Evolutionary conservation across 2,329 filamentous ascomycete species (phyloP).

Genomic region (Teratosphaeria pseudoeucalypti): DNA sequence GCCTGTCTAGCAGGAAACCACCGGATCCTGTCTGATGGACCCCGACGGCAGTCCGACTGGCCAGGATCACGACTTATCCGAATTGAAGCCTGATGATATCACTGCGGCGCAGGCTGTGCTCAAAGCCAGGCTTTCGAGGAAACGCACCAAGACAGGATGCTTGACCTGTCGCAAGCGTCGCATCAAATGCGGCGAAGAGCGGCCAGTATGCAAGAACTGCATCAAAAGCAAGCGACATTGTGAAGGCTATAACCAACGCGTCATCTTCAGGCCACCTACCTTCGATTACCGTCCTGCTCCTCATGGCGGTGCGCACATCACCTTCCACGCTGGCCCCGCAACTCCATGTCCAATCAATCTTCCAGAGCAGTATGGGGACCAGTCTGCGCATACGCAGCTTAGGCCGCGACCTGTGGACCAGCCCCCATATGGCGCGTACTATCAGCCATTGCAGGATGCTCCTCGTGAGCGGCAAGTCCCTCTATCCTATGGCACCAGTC

Average conservation of each 20-base stretch:
- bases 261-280: constrained; percentile 67
- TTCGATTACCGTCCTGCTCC: constrained; percentile 44
- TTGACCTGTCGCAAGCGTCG: constrained; percentile 86
- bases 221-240: constrained; percentile 76
- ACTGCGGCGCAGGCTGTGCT: neutral
- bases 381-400: neutral
- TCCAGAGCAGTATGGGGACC: neutral
- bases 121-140: constrained; percentile 30
- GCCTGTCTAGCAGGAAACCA: neutral
- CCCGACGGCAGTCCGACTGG: neutral
- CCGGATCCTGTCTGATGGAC: neutral
- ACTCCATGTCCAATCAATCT: constrained; percentile 2
- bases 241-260: constrained; percentile 72
- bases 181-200: constrained; percentile 93
- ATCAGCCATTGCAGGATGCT: neutral
- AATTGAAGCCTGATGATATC: neutral
- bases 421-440: neutral
- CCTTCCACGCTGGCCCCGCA: constrained; percentile 22
- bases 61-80: neutral
- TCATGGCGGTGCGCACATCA: constrained; percentile 30
- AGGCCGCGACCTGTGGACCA: constrained; percentile 1
- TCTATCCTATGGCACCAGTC: neutral
- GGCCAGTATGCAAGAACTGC: constrained; percentile 73
- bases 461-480: neutral
- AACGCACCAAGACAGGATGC: constrained; percentile 85